Conservation (phyloP, 345 rosid genomes). For the Boechera retrofracta region DNA sequence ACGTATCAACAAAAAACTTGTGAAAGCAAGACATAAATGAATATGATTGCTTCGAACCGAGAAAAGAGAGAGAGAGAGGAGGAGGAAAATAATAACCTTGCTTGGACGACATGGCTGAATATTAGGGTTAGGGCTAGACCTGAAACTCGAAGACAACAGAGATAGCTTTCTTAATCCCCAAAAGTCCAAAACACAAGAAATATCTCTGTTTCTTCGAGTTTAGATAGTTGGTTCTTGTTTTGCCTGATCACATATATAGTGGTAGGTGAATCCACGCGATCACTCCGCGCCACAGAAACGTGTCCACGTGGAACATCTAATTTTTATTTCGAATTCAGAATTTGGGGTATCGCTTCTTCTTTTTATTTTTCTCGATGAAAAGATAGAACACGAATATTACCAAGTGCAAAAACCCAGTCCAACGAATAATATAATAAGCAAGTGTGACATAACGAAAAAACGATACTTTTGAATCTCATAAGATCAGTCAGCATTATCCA, state of each 20-base stretch:
- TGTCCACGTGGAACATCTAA: not conserved
- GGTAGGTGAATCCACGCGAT: not conserved
- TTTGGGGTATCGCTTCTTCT: not conserved
- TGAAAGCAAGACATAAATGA: not conserved
- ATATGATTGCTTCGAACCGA: not conserved
- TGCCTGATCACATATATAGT: conserved; percentile 15
- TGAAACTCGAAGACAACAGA: conserved; percentile 40
- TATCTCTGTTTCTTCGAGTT: conserved; percentile 25
- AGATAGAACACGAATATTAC: not conserved
- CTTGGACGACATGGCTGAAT: conserved; percentile 61
- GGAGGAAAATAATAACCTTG: conserved; percentile 48
- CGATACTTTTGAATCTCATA: not conserved
- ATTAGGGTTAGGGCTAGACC: conserved; percentile 41
- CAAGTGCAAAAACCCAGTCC: not conserved
- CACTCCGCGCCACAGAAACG: conserved; percentile 17
- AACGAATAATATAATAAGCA: no score
- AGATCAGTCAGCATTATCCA: not conserved
- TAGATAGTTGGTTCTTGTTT: conserved; percentile 23
- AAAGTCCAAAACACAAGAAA: not conserved
- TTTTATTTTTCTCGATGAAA: no score
- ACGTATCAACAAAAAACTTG: not conserved
- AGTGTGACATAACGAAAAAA: not conserved
- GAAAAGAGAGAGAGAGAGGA: conserved; percentile 6
- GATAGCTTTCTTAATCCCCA: not conserved
- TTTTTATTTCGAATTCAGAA: not conserved